phyloP scores from a whole-genome alignment of 768 basidiomycete genomes.

The Tylopilus sp. region DNA sequence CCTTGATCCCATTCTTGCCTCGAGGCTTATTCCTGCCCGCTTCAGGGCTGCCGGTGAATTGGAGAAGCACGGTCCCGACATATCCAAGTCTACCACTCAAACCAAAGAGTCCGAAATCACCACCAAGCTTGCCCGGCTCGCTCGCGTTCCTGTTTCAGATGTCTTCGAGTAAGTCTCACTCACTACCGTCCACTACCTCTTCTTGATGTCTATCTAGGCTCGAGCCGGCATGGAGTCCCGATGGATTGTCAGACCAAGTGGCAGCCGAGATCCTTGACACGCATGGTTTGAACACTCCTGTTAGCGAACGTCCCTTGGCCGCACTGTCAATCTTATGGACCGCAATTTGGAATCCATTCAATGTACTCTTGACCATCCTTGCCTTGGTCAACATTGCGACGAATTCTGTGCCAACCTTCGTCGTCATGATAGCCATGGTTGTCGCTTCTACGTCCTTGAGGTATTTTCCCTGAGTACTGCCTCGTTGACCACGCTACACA shows the following conservation, averaged over 20 bases:
- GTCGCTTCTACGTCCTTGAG: conserved; percentile 33
- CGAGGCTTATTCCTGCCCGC: conserved; percentile 20
- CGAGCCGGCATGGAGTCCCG: conserved; percentile 24
- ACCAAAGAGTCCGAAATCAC: conserved; percentile 22
- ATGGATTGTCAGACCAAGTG: conserved; percentile 23
- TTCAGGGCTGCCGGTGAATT: conserved; percentile 11
- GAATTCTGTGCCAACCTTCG: conserved; percentile 31
- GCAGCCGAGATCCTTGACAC: conserved; percentile 16
- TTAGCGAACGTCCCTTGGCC: conserved; percentile 31
- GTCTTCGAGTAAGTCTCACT: conserved; percentile 24
- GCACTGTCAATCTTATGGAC: conserved; percentile 28
- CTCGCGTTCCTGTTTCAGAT: conserved; percentile 19
- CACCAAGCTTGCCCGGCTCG: conserved; percentile 24
- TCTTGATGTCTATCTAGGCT: conserved; percentile 16
- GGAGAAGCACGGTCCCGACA: conserved; percentile 26
- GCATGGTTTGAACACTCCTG: conserved; percentile 28
- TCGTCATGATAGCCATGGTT: conserved; percentile 35
- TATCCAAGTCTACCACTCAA: conserved; percentile 9
- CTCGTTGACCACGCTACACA: not conserved
- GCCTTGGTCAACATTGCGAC: conserved; percentile 33
- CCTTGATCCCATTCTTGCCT: conserved; percentile 19
- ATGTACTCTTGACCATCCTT: conserved; percentile 30
- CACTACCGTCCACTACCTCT: not conserved
- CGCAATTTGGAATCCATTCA: conserved; percentile 36
- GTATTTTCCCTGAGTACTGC: conserved; percentile 4